Evolutionary conservation across 345 rosid species (phyloP), one percentile per base, ranked within the genome.

Genomic region (Chamaenerion angustifolium): DNA sequence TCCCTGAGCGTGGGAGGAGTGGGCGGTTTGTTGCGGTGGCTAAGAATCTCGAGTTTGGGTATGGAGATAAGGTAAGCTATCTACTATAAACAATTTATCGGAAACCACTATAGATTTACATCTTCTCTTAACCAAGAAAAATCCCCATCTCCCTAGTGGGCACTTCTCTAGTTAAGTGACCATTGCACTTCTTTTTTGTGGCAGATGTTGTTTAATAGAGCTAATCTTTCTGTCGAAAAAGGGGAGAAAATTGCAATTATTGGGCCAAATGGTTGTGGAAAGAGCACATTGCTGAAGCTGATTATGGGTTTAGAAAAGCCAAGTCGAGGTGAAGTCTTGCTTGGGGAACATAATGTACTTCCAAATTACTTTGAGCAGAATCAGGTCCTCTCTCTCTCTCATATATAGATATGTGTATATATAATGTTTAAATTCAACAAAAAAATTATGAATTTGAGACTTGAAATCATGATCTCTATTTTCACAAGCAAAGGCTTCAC

Each of bases 321-420:
- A 53, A 43, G 11, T 4, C 68, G 61, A 31, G 98, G 98, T 48
- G 85, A 81, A 67, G 77, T 90, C 55, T 35, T 76, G 47, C 83
- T 80, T 1, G 96, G 96, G 57, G 94, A 90, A 60, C 93, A 90
- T 74, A 90, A 83, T 66, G 94, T 90, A 40, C 59, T 90, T 16
- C 98, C 93, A 56, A 90, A 90, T 76, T 90, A 90, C 74, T 90
- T 90, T 66, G 98, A 90, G 71, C 98, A 90, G 75, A 90, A 90
- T 68, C 98, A 90, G 93, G 98, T 84, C 4, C 51, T 56, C 37
- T 31, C 37, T 5, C 37, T 31, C 37, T 23, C 5, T 23, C 27
- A 5, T 23, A n/a, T n/a, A n/a, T n/a, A n/a, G n/a, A 5, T 31
- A 1, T 31, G 5, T 31, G 8, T 31, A 31, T 3, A 31, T 5